Percentiles rank a stretch among this genome's conserved stretches.
phyloP scores from a whole-genome alignment of 768 basidiomycete species.

The Mycena galericulata region DNA sequence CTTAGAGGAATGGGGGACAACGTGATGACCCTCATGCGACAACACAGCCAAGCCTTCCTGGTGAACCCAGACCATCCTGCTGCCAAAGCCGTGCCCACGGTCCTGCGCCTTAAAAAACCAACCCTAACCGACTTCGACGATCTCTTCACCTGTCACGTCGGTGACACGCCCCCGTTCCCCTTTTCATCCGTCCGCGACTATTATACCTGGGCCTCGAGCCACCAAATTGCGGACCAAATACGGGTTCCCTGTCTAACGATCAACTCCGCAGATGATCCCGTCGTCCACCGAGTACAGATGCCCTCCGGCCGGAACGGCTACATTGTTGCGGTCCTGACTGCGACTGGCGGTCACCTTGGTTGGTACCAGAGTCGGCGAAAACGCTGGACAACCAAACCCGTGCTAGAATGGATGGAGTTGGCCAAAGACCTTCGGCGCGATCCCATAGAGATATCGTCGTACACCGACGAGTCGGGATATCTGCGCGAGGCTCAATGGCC shows the following conservation, averaged over 20 bases:
- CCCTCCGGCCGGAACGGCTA: constrained; percentile 63
- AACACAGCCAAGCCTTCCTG: constrained; percentile 61
- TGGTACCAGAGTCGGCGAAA: constrained; percentile 74
- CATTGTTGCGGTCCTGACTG: constrained; percentile 71
- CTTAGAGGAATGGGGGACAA: constrained; percentile 87
- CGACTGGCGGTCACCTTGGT: constrained; percentile 81
- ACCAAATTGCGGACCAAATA: constrained; percentile 68
- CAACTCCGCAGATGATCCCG: constrained; percentile 73
- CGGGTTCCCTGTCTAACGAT: constrained; percentile 76
- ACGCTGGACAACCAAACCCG: constrained; percentile 78
- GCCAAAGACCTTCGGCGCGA: constrained; percentile 62
- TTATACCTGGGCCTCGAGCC: constrained; percentile 67
- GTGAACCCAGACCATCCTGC: constrained; percentile 62
- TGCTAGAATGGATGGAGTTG: constrained; percentile 77
- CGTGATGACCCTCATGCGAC: constrained; percentile 66
- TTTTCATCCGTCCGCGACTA: constrained; percentile 59
- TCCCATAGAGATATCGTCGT: constrained; percentile 46
- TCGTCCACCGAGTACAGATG: constrained; percentile 72
- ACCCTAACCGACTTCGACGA: constrained; percentile 73
- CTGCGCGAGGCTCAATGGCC: constrained; percentile 67
- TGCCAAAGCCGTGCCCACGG: constrained; percentile 58
- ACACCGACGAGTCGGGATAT: constrained; percentile 67
- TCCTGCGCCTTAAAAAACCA: constrained; percentile 62
- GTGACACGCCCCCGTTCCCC: constrained; percentile 65
- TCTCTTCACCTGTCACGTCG: constrained; percentile 71